Evolutionary conservation across 306 rosid genomes (phyloP), one percentile per base, ranked within the genome.

Genomic region (Cercis canadensis): DNA sequence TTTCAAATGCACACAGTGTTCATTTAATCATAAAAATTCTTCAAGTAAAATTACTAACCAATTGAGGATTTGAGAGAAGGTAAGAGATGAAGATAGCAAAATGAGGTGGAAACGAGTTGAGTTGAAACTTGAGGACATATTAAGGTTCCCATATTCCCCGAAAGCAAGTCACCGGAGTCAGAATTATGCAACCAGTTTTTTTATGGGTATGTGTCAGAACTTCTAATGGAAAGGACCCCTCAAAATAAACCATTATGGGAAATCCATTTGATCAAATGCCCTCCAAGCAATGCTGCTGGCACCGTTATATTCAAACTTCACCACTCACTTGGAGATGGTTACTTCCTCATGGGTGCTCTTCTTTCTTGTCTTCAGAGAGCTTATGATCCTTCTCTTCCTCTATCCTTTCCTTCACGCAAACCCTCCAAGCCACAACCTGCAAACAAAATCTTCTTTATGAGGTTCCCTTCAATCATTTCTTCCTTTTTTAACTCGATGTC

Each of bases 311-410:
- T 89, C 80, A 76, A 78, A 57, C 63, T 86, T 45, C 89, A 86
- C 15, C 91, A 86, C 66, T 78, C 95, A 0, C 83, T 88, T 52
- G 91, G 91, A 5, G 92, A 88, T 83, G 94, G 87, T 18, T 83
- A 79, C 64, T 83, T 87, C 4, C 71, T 85, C 8, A 88, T 88
- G 96, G 69, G 84, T 21, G 80, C 85, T 46, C 88, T 89, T 72
- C 79, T 89, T 50, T 81, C 92, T 39, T 87, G 82, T 74, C 76
- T 85, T 0, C 78, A 62, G 24, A 81, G 90, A 65, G 84, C 74
- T 5, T 83, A 81, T 49, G 62, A 89, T 24, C 90, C 89, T 77
- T 84, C 87, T 51, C 62, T 80, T 61, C 90, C 96, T 4, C 52
- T 87, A 2, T 58, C 92, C 5, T 87, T 89, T 62, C 92, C 96